These are phyloP conservation scores for Babesia bigemina DNA, from an alignment of 169 alveolate species.

Conservation along the genomic window DNA sequence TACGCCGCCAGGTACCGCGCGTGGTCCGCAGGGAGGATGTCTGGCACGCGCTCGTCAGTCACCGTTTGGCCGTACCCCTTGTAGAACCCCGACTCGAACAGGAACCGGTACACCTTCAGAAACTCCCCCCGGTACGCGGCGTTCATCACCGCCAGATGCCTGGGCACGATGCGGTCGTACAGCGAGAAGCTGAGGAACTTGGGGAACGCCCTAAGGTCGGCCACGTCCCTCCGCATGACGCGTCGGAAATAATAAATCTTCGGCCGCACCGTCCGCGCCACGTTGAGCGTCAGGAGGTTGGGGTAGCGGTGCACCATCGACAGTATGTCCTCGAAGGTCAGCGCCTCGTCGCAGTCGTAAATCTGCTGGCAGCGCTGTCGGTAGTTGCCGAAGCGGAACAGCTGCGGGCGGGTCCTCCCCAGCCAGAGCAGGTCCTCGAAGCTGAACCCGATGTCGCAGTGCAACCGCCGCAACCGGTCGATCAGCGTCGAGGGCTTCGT, in stretches of 20 bases:
- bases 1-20: slow-evolving; percentile 31
- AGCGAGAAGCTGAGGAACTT: slow-evolving; percentile 71
- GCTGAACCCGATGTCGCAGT: slow-evolving; percentile 52
- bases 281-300: slow-evolving; percentile 66
- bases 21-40: slow-evolving; percentile 53
- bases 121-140: slow-evolving; percentile 65
- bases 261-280: slow-evolving; percentile 73
- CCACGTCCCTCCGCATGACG: slow-evolving; percentile 59
- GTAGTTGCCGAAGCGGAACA: slow-evolving; percentile 49
- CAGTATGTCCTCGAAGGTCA: slow-evolving; percentile 63
- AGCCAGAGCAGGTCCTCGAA: slow-evolving; percentile 59
- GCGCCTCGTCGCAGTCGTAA: slow-evolving; percentile 59
- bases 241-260: slow-evolving; percentile 69
- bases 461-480: slow-evolving; percentile 35
- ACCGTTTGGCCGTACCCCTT: slow-evolving; percentile 57
- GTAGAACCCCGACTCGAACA: slow-evolving; percentile 63
- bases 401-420: slow-evolving; percentile 37
- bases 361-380: slow-evolving; percentile 38
- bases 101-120: slow-evolving; percentile 57
- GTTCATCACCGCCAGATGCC: slow-evolving; percentile 77
- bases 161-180: slow-evolving; percentile 75
- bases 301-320: slow-evolving; percentile 66
- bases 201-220: slow-evolving; percentile 69
- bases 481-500: slow-evolving; percentile 32
- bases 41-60: slow-evolving; percentile 57